These are phyloP conservation scores for Rhynchosporium graminicola DNA, from an alignment of 2,329 filamentous ascomycete genomes.

Conservation along the genomic window DNA sequence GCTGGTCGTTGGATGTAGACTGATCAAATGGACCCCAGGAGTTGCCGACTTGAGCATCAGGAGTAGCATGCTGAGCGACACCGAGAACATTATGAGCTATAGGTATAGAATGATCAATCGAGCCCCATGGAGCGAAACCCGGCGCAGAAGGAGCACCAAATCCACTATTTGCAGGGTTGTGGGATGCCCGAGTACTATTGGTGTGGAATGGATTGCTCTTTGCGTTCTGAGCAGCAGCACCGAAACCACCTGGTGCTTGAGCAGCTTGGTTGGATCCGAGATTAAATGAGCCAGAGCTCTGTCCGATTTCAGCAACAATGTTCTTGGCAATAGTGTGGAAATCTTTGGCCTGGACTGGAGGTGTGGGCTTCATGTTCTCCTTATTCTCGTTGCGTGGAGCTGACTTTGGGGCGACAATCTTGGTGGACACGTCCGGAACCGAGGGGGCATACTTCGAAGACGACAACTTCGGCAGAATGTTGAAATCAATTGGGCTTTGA, in stretches of 20 bases:
- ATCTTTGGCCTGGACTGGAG: not conserved
- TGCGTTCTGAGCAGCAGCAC: not conserved
- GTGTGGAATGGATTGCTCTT: not conserved
- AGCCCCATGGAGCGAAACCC: not conserved
- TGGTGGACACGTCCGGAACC: not conserved
- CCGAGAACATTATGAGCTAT: not conserved
- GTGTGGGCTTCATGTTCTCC: not conserved
- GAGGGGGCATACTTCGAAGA: slow-evolving; percentile 1
- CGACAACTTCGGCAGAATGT: not conserved
- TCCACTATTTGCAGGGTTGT: not conserved
- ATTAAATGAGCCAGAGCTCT: not conserved
- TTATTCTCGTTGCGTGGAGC: not conserved
- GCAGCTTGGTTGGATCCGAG: not conserved
- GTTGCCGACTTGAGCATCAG: too few species aligned
- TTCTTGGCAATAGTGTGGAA: not conserved
- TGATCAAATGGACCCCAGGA: not conserved
- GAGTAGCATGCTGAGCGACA: not conserved
- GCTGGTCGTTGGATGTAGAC: not conserved
- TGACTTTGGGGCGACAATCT: not conserved
- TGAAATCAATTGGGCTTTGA: slow-evolving; percentile 1
- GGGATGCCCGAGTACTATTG: not conserved
- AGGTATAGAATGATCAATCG: not conserved
- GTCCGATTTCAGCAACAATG: not conserved
- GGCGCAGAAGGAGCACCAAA: slow-evolving; percentile 3
- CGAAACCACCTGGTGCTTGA: not conserved